Base-by-base conservation (phyloP, 306 rosid genomes). In the Sesbania bispinosa region DNA sequence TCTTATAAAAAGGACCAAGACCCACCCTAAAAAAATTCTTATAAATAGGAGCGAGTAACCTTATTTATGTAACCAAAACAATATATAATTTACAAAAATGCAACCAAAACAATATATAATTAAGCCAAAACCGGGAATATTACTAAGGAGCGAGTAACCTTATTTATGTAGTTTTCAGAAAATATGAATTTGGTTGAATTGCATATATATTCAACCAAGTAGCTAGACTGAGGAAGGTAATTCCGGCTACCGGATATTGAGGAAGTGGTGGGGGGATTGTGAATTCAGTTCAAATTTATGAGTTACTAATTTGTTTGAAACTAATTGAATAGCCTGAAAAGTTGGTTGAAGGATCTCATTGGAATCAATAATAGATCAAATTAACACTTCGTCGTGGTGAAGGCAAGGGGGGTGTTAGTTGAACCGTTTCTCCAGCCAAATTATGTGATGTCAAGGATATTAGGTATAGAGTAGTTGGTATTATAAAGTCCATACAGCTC, bases 401-500 rank as follows among this genome's bases (percentile, higher is more conserved):
- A 68, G 42, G 23, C 41, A 8, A 80, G 62, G 61, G 53, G 23
- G 38, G 23, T 48, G 84, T 85, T 81, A 39, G 85, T 82, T 84
- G 83, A 84, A 70, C 85, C 16, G 79, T 62, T 81, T 78, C 64
- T 79, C 73, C 90, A 73, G 85, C 88, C 51, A 78, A 75, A 59
- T 86, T 80, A 82, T 77, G 48, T 75, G 16, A 32, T 35, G 67
- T 32, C 74, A 63, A 79, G 39, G 57, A 62, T 76, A 38, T 75
- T 72, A 77, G 88, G 85, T 77, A 77, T 4, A 15, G 67, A 69
- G 90, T 84, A 3, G 93, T 82, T 87, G 92, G 82, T 32, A 70
- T 77, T 81, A 58, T 86, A 67, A 86, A 81, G 78, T 61, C 81
- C 50, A 29, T 35, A 65, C 77, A 63, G 73, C 80, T 74, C 78